Evolutionary conservation across 78 protist genomes (phyloP).

Genomic region (Protostelium mycophagum): DNA sequence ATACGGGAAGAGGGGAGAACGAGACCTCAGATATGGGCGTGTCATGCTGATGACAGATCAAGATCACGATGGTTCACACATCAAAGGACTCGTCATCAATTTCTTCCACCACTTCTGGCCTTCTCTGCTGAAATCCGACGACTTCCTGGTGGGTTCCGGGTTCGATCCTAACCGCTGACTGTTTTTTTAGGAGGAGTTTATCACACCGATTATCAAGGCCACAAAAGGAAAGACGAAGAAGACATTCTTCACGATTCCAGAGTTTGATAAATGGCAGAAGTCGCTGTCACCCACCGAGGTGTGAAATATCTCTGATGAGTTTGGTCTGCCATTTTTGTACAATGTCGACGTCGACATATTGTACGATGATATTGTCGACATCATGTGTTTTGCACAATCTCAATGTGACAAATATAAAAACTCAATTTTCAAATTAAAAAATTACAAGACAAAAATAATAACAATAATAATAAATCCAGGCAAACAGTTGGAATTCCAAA

Average conservation of each 20-base stretch:
- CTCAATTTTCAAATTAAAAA: no score
- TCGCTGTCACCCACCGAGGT: no score
- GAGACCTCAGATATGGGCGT: conserved; percentile 93
- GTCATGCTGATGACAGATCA: conserved; percentile 99
- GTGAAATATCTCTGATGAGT: no score
- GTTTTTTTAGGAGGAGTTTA: conserved; percentile 91
- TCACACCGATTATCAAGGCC: conserved; percentile 98
- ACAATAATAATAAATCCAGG: no score
- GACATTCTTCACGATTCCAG: conserved; percentile 94
- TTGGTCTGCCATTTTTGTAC: no score
- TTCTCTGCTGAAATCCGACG: conserved; percentile 69
- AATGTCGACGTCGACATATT: no score
- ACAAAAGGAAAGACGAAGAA: conserved; percentile 32
- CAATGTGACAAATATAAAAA: no score
- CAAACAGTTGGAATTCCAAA: conserved; percentile 67
- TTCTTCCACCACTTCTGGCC: conserved; percentile 98
- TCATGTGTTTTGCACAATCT: no score
- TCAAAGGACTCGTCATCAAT: conserved; percentile 99
- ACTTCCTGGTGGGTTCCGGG: no score
- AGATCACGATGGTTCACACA: conserved; percentile 99
- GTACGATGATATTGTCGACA: no score
- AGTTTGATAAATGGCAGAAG: conserved; percentile 31
- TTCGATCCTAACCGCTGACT: no score
- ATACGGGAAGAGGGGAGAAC: conserved; percentile 29
- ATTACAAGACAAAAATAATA: no score